These are phyloP conservation scores for Aurantiochytrium sp. DNA, from an alignment of 108 stramenopile genomes.

Conservation along the genomic window DNA sequence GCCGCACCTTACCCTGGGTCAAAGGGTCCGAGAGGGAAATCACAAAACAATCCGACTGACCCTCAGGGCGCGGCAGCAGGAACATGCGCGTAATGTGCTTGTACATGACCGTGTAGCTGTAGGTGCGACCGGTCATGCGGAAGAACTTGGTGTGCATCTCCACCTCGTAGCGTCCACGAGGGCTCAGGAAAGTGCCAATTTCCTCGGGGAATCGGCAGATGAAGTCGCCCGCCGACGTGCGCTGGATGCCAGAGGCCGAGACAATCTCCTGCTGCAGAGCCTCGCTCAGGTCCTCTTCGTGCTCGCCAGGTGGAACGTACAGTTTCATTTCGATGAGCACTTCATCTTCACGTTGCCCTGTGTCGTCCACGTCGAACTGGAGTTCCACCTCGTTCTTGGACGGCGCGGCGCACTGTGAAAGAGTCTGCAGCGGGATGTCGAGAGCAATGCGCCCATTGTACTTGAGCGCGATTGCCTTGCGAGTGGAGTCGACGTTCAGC, in stretches of 20 bases:
- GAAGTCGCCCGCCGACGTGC: slow-evolving; percentile 69
- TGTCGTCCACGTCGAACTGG: slow-evolving; percentile 45
- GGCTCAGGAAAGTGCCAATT: slow-evolving; percentile 88
- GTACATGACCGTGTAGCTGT: slow-evolving; percentile 97
- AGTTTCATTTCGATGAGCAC: slow-evolving; percentile 70
- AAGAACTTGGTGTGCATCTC: slow-evolving; percentile 86
- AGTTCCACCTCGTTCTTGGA: slow-evolving; percentile 50
- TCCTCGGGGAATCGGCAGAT: slow-evolving; percentile 77
- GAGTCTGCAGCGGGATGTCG: slow-evolving; percentile 30
- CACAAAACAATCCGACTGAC: slow-evolving; percentile 64
- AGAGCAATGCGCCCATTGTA: not conserved
- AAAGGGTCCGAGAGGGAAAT: slow-evolving; percentile 93
- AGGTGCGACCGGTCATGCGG: slow-evolving; percentile 73
- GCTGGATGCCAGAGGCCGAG: slow-evolving; percentile 65
- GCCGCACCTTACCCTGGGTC: slow-evolving; percentile 94
- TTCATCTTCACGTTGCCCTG: slow-evolving; percentile 28
- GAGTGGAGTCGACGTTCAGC: not conserved
- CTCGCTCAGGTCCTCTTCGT: slow-evolving; percentile 55
- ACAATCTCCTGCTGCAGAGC: slow-evolving; percentile 44
- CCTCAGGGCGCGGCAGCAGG: slow-evolving; percentile 85
- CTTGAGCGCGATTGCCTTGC: not conserved
- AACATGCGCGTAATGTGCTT: slow-evolving; percentile 87
- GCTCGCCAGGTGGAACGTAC: slow-evolving; percentile 79
- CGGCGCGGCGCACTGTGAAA: slow-evolving; percentile 49
- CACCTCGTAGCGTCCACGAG: slow-evolving; percentile 87